A percentile compares a stretch with the other conserved stretches of the same genome.
These are phyloP conservation scores for Aspergillus avenaceus DNA, from an alignment of 495 filamentous ascomycete species.

Conservation along the genomic window DNA sequence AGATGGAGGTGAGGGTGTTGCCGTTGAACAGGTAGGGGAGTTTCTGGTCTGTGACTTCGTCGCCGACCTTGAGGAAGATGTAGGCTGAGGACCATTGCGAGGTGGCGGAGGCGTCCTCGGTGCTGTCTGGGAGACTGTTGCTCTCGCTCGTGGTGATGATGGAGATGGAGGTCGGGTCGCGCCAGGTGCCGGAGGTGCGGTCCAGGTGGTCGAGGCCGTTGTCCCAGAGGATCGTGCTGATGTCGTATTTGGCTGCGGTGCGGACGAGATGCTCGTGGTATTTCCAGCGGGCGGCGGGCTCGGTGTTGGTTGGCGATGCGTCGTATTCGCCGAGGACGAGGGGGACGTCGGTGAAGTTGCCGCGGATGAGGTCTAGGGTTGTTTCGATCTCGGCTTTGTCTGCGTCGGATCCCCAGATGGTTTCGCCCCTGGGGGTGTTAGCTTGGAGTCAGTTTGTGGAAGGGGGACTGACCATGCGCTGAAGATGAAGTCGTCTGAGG, in stretches of 20 bases:
- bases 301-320: slow-evolving; percentile 42
- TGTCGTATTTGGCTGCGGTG: slow-evolving; percentile 40
- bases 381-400: slow-evolving; percentile 48
- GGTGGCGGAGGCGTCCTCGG: slow-evolving; percentile 39
- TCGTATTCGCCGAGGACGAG: slow-evolving; percentile 58
- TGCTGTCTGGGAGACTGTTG: slow-evolving; percentile 54
- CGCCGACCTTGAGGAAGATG: slow-evolving; percentile 52
- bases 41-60: slow-evolving; percentile 32
- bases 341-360: slow-evolving; percentile 52
- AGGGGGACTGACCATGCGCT: slow-evolving; percentile 29
- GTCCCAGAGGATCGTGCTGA: slow-evolving; percentile 54
- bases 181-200: slow-evolving; percentile 41
- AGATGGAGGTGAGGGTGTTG: slow-evolving; percentile 47
- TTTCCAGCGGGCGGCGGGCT: slow-evolving; percentile 54
- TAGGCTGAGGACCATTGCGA: slow-evolving; percentile 48
- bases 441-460: neutral
- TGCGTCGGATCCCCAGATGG: slow-evolving; percentile 53
- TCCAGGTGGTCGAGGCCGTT: slow-evolving; percentile 45
- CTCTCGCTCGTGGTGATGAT: slow-evolving; percentile 39
- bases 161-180: slow-evolving; percentile 43
- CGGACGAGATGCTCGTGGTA: slow-evolving; percentile 53
- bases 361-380: slow-evolving; percentile 47
- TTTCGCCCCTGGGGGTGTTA: slow-evolving; percentile 45
- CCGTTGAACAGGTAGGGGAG: slow-evolving; percentile 51
- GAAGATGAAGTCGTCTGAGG: slow-evolving; percentile 47